phyloP scores from a whole-genome alignment of 164 flowering plant species.

The Aristolochia californica region DNA sequence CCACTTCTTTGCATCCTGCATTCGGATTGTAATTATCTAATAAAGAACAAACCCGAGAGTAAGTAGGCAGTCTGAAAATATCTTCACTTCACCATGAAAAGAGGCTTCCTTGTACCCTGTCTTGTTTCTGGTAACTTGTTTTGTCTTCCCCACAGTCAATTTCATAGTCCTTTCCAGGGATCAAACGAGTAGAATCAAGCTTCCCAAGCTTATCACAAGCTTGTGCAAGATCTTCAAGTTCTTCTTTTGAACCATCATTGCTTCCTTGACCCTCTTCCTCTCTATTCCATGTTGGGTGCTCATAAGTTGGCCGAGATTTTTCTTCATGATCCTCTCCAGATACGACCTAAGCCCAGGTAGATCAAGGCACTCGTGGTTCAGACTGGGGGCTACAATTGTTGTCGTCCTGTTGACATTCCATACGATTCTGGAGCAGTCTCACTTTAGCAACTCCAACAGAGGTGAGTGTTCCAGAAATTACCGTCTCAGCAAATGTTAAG shows the following conservation, averaged over 20 bases:
- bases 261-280: slow-evolving; percentile 29
- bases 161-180: slow-evolving; percentile 79
- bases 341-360: slow-evolving; percentile 82
- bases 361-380: slow-evolving; percentile 60
- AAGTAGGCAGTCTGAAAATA: slow-evolving; percentile 55
- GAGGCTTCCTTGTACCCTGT: slow-evolving; percentile 67
- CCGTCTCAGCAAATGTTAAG: too few species aligned
- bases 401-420: too few species aligned
- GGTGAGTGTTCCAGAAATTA: too few species aligned
- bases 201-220: slow-evolving; percentile 94
- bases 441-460: too few species aligned
- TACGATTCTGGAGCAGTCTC: too few species aligned
- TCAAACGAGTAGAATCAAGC: slow-evolving; percentile 74
- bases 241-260: slow-evolving; percentile 37
- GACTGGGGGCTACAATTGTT: slow-evolving; percentile 11
- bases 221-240: slow-evolving; percentile 57
- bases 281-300: slow-evolving; percentile 15
- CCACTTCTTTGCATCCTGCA: slow-evolving; percentile 62
- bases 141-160: slow-evolving; percentile 92
- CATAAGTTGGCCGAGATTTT: background rate
- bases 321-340: slow-evolving; percentile 36
- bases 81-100: slow-evolving; percentile 66
- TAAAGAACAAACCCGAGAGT: slow-evolving; percentile 77
- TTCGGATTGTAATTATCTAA: slow-evolving; percentile 89
- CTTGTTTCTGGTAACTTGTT: slow-evolving; percentile 62